phyloP scores from a whole-genome alignment of 805 yeast species.

The Yarrowia divulgata region DNA sequence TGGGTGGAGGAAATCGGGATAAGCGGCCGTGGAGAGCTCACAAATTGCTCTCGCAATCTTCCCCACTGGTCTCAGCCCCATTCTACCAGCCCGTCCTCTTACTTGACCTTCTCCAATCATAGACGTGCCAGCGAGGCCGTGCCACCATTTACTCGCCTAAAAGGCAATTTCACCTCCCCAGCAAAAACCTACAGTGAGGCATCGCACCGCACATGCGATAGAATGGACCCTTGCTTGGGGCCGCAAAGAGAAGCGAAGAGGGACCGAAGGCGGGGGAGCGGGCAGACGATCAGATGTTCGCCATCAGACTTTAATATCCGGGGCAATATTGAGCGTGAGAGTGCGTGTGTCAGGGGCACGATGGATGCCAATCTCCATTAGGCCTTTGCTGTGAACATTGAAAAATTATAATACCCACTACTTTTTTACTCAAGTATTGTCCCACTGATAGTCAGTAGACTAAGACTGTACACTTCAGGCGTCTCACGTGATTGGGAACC shows the following conservation, averaged over 20 bases:
- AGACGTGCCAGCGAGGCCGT: constrained; percentile 13
- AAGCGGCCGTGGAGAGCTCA: no score
- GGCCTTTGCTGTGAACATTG: no score
- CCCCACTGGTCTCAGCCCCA: no score
- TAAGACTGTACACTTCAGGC: not conserved
- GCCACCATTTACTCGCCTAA: constrained; percentile 17
- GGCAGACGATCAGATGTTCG: not conserved
- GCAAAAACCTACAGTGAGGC: constrained; percentile 23
- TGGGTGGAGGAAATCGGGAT: not conserved
- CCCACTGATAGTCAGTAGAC: not conserved
- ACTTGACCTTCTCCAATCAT: constrained; percentile 21
- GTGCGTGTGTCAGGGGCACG: not conserved
- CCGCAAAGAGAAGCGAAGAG: constrained; percentile 3
- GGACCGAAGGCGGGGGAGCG: constrained; percentile 1
- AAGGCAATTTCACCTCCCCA: constrained; percentile 10
- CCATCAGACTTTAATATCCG: not conserved
- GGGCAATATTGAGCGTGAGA: not conserved
- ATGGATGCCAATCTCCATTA: not conserved
- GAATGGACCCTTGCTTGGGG: constrained; percentile 21
- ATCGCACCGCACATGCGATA: constrained; percentile 38
- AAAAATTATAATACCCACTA: not conserved
- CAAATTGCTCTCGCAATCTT: no score
- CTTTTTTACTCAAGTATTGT: not conserved
- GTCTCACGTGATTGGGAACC: not conserved
- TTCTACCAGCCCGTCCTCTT: not conserved